Evolutionary conservation across 805 yeast genomes (phyloP).

Genomic region (Hanseniaspora pseudoguilliermondii): DNA sequence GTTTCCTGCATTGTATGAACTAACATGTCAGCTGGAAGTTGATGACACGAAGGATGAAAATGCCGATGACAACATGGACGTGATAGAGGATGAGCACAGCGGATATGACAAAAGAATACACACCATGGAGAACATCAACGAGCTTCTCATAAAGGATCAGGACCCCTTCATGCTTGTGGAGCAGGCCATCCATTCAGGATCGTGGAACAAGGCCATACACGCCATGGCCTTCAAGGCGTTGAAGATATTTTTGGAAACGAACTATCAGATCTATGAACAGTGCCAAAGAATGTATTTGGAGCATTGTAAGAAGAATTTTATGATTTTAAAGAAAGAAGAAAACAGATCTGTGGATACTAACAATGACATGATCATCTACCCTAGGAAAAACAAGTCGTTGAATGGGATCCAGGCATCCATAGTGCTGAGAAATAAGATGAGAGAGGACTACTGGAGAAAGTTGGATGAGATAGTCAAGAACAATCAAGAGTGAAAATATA

Average conservation of each 20-base stretch:
- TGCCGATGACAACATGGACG: conserved; percentile 15
- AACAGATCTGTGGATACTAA: background rate
- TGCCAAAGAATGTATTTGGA: conserved; percentile 81
- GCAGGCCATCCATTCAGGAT: conserved; percentile 37
- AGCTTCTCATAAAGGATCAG: conserved; percentile 10
- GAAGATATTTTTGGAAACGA: conserved; percentile 83
- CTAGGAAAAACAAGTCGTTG: background rate
- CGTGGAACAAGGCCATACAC: conserved; percentile 91
- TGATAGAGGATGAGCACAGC: conserved; percentile 16
- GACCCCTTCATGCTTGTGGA: conserved; percentile 30
- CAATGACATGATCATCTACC: background rate
- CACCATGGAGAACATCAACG: conserved; percentile 13
- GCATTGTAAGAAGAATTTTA: conserved; percentile 58
- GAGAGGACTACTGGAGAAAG: conserved; percentile 50
- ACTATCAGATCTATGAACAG: conserved; percentile 80
- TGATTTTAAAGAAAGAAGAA: conserved; percentile 46
- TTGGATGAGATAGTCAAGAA: conserved; percentile 47
- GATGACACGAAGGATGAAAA: conserved; percentile 23
- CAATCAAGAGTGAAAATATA: conserved; percentile 18
- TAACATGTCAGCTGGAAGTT: conserved; percentile 38
- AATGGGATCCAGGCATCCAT: conserved; percentile 14
- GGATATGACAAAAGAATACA: conserved; percentile 8
- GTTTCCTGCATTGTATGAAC: conserved; percentile 78
- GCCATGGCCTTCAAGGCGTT: conserved; percentile 82
- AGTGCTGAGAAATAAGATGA: conserved; percentile 12